Evolutionary conservation across 148 eudicot genomes (phyloP).

Genomic region (Rhododendron kiyosumense): DNA sequence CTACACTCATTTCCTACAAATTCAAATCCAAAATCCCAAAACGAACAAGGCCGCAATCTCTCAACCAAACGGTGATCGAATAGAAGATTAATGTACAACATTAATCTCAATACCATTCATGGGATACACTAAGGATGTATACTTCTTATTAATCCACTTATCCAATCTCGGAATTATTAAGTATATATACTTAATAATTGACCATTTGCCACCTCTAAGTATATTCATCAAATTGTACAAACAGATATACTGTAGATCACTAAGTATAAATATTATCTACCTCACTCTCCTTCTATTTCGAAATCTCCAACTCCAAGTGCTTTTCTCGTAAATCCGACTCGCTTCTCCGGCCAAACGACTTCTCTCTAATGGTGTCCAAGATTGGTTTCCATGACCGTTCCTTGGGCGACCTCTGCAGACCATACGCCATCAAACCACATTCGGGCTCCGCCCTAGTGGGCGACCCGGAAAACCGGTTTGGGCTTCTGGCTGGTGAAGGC

Average conservation of each 20-base stretch:
- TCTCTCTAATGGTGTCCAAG: constrained; percentile 32
- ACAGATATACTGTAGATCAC: neutral
- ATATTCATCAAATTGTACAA: neutral
- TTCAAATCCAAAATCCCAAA: no score
- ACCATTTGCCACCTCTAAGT: no score
- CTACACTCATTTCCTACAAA: no score
- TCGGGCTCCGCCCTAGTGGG: neutral
- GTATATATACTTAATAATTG: neutral
- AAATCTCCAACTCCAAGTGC: neutral
- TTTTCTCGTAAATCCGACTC: constrained; percentile 31
- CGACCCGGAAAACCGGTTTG: neutral
- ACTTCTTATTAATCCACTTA: neutral
- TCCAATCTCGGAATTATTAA: neutral
- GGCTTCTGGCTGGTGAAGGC: constrained; percentile 12
- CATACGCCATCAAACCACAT: neutral
- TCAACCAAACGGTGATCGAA: neutral
- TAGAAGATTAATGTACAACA: neutral
- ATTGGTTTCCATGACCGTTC: constrained; percentile 28
- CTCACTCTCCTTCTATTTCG: neutral
- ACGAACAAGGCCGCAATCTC: no score
- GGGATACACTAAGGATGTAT: neutral
- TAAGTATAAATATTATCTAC: neutral
- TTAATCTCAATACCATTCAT: no score
- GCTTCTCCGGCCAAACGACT: constrained; percentile 23
- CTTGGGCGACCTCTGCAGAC: neutral